Conservation (phyloP, 176 grass and related monocot genomes). For the Zoysia japonica region DNA sequence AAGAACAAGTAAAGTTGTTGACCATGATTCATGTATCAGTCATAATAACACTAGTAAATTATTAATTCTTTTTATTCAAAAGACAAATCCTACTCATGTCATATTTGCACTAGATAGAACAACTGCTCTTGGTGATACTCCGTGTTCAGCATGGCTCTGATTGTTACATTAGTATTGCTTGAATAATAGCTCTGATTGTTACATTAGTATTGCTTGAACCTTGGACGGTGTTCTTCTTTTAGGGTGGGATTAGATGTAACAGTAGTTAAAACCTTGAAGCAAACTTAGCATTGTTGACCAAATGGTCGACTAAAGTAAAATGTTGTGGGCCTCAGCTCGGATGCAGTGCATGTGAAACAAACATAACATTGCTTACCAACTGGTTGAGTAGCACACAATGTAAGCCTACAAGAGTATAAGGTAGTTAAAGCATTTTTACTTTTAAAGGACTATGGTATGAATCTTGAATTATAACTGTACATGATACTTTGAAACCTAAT, state of each 20-base stretch:
- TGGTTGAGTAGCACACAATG: neutral
- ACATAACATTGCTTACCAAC: neutral
- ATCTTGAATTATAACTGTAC: neutral
- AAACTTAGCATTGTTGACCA: neutral
- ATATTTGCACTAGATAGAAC: neutral
- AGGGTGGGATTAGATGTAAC: neutral
- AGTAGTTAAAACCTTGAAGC: neutral
- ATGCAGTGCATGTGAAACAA: conserved; percentile 3
- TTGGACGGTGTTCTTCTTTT: neutral
- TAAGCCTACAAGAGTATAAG: neutral
- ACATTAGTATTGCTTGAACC: neutral
- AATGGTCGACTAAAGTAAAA: neutral
- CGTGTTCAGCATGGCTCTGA: neutral
- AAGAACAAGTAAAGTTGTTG: conserved; percentile 67
- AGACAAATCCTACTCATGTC: neutral
- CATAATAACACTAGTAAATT: conserved; percentile 1
- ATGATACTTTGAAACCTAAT: neutral
- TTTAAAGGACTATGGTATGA: neutral
- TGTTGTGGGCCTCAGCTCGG: neutral
- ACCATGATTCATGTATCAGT: neutral
- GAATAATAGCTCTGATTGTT: neutral
- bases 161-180: neutral
- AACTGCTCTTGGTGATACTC: neutral
- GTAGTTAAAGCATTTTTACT: neutral
- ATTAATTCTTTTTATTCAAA: neutral